phyloP scores from a whole-genome alignment of 1,284 basidiomycete genomes.

The Ganoderma meredithae region DNA sequence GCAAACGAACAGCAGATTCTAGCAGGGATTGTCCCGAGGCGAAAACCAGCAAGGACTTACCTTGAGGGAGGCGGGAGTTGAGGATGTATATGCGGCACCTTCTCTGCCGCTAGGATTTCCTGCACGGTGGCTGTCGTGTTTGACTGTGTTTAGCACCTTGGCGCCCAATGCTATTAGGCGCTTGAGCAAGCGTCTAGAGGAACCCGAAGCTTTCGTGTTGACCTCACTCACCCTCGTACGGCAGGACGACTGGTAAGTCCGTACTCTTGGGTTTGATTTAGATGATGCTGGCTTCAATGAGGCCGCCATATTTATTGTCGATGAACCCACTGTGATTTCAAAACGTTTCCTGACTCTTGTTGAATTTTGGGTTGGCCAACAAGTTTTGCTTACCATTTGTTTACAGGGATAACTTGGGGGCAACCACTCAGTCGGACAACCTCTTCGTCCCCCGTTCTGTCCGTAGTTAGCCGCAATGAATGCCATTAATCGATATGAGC shows the following conservation, averaged over 20 bases:
- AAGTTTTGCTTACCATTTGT: constrained; percentile 1
- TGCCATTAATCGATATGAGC: constrained; percentile 91
- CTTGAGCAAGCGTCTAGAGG: neutral
- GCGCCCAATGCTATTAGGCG: constrained; percentile 30
- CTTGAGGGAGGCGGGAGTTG: constrained; percentile 63
- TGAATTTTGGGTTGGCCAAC: neutral
- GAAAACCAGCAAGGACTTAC: constrained; percentile 54
- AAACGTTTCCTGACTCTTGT: constrained; percentile 46
- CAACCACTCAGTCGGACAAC: neutral
- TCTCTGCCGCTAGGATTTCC: constrained; percentile 23
- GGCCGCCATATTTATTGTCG: constrained; percentile 74
- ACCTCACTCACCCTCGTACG: no score
- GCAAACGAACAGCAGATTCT: constrained; percentile 33
- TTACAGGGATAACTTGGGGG: neutral
- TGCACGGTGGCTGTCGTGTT: constrained; percentile 36
- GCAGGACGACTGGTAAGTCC: constrained; percentile 31
- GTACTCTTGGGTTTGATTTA: constrained; percentile 12
- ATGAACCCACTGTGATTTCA: constrained; percentile 65
- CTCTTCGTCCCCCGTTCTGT: constrained; percentile 20
- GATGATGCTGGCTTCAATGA: constrained; percentile 55
- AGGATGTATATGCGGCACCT: constrained; percentile 31
- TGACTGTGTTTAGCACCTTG: constrained; percentile 45
- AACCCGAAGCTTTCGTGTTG: constrained; percentile 18
- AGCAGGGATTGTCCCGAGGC: constrained; percentile 33
- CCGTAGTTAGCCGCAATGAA: constrained; percentile 67